These are phyloP conservation scores for rapeseed (Brassica napus) DNA, from an alignment of 345 rosid species.

Conservation along the genomic window DNA sequence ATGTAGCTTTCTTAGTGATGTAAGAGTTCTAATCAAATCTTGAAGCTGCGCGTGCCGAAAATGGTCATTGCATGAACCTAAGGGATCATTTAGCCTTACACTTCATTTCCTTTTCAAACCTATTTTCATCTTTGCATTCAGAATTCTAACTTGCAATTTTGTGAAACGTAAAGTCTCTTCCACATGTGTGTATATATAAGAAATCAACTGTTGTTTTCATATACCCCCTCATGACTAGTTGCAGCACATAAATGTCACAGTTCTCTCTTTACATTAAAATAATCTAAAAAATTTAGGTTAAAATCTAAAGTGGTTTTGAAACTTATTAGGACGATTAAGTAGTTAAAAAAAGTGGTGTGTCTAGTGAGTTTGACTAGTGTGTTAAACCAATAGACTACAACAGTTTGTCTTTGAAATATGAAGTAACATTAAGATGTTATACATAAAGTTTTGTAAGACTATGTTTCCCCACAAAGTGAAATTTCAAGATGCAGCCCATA, in stretches of 20 bases:
- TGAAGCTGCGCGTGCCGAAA: constrained; percentile 32
- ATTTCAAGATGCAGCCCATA: constrained; percentile 20
- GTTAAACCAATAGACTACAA: neutral
- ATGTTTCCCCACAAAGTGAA: neutral
- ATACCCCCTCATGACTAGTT: constrained; percentile 10
- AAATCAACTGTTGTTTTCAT: constrained; percentile 13
- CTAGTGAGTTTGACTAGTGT: neutral
- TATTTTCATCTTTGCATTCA: constrained; percentile 9
- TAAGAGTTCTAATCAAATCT: constrained; percentile 25
- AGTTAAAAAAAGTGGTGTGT: neutral
- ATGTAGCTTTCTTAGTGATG: constrained; percentile 33
- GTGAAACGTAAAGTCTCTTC: constrained; percentile 39
- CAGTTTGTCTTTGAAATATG: constrained; percentile 2
- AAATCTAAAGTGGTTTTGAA: neutral
- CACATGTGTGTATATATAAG: constrained; percentile 26
- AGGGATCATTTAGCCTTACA: constrained; percentile 23
- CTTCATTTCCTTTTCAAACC: constrained; percentile 11
- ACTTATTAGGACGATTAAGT: neutral
- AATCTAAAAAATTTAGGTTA: neutral
- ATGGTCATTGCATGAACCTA: constrained; percentile 27
- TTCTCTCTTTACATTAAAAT: neutral
- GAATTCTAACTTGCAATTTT: constrained; percentile 23
- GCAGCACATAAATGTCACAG: neutral
- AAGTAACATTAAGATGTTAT: constrained; percentile 10
- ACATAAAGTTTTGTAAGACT: neutral